Evolutionary conservation across 2,329 filamentous ascomycete species (phyloP).

Genomic region (Mariannaea elegans): DNA sequence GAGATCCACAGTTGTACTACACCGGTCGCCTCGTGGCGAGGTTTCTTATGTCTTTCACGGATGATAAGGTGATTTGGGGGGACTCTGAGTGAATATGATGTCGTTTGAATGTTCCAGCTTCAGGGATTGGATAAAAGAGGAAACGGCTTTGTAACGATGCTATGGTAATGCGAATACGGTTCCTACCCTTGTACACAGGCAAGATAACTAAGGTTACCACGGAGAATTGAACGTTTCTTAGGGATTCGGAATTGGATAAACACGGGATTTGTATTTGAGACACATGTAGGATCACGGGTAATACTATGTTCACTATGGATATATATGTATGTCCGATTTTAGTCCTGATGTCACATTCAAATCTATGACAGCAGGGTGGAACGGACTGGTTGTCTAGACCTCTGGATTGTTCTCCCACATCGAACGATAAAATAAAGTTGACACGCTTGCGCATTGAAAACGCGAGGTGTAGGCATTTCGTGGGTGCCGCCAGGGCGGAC

Average conservation of each 20-base stretch:
- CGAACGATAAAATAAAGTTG: slow-evolving; percentile 66
- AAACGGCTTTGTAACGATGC: slow-evolving; percentile 26
- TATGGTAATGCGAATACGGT: slow-evolving; percentile 25
- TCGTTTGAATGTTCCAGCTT: slow-evolving; percentile 1
- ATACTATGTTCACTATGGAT: no score
- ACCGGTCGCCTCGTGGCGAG: slow-evolving; percentile 61
- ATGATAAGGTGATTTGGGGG: slow-evolving; percentile 59
- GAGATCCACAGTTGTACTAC: slow-evolving; percentile 60
- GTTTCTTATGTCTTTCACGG: slow-evolving; percentile 64
- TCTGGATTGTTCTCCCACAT: slow-evolving; percentile 68
- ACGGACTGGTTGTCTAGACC: slow-evolving; percentile 74
- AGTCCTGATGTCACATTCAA: slow-evolving; percentile 68
- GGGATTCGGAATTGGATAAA: neutral
- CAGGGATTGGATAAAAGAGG: slow-evolving; percentile 13
- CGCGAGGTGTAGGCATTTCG: slow-evolving; percentile 70
- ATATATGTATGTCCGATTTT: slow-evolving; percentile 68
- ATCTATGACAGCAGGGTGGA: slow-evolving; percentile 71
- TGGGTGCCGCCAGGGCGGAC: slow-evolving; percentile 51
- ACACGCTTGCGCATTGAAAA: slow-evolving; percentile 66
- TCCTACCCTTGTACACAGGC: slow-evolving; percentile 20
- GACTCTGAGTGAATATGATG: slow-evolving; percentile 25
- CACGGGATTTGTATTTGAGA: slow-evolving; percentile 5
- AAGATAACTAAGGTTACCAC: slow-evolving; percentile 11
- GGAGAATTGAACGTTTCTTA: neutral
- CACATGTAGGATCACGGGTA: no score